Percentiles rank a stretch among this genome's conserved stretches.
These are phyloP conservation scores for Phytophthora pseudosyringae DNA, from an alignment of 352 stramenopile species.

Conservation along the genomic window DNA sequence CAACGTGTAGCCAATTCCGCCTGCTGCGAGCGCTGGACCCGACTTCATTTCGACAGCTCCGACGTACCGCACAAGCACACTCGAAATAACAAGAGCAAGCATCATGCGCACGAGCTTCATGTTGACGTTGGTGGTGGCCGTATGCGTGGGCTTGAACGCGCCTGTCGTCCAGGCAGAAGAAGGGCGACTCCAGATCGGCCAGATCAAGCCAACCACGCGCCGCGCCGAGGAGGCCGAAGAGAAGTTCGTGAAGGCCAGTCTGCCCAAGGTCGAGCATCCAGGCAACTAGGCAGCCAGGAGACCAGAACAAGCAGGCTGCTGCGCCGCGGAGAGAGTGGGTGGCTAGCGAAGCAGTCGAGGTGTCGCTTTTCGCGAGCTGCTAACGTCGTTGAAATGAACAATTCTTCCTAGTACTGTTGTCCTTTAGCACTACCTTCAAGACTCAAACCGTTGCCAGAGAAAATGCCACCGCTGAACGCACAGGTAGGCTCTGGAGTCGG, in stretches of 20 bases:
- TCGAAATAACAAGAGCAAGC: slow-evolving; percentile 7
- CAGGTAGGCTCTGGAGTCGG: too few species aligned
- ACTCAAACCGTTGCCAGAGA: neutral
- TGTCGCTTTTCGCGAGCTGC: too few species aligned
- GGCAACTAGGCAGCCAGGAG: neutral
- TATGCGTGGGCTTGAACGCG: slow-evolving; percentile 16
- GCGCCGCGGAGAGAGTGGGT: neutral
- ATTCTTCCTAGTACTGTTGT: neutral
- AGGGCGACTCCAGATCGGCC: slow-evolving; percentile 13
- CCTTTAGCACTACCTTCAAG: too few species aligned
- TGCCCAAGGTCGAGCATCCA: slow-evolving; percentile 22
- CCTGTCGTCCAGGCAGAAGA: slow-evolving; percentile 14
- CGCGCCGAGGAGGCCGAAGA: slow-evolving; percentile 21
- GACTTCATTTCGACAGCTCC: slow-evolving; percentile 21
- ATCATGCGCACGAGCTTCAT: slow-evolving; percentile 26
- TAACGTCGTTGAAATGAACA: too few species aligned
- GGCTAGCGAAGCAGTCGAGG: neutral
- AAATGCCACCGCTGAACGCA: too few species aligned
- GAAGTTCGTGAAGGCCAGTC: slow-evolving; percentile 18
- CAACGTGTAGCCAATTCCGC: slow-evolving; percentile 14
- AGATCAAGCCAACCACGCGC: slow-evolving; percentile 19
- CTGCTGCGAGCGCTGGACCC: neutral
- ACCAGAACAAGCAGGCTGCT: neutral
- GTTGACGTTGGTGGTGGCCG: slow-evolving; percentile 1
- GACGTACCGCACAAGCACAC: slow-evolving; percentile 15